A percentile compares a stretch with the other conserved stretches of the same genome.
Evolutionary conservation across 1,139 yeast genomes (phyloP).

Genomic region (Blastobotrys illinoisensis): DNA sequence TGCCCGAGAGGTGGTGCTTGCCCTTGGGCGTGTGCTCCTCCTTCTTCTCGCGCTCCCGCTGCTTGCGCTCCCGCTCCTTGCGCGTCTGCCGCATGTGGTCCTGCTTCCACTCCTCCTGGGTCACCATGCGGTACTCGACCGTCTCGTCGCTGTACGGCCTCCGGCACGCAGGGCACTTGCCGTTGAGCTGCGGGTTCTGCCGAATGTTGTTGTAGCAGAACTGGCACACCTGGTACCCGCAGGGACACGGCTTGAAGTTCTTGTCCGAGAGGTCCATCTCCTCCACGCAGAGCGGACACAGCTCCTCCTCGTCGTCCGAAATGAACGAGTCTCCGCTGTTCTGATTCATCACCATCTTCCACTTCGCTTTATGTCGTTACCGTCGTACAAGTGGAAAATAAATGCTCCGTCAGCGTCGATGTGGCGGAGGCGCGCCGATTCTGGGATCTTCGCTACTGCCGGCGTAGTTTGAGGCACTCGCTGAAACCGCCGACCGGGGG

Average conservation of each 20-base stretch:
- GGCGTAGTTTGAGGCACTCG: background rate
- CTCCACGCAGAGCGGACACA: constrained; percentile 91
- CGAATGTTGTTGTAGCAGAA: constrained; percentile 96
- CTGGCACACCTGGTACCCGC: constrained; percentile 98
- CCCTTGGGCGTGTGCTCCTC: constrained; percentile 70
- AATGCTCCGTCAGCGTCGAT: background rate
- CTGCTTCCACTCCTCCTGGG: constrained; percentile 83
- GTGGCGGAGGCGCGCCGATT: background rate
- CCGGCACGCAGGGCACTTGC: constrained; percentile 97
- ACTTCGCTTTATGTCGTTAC: background rate
- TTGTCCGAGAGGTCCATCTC: constrained; percentile 95
- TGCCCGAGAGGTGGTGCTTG: constrained; percentile 89
- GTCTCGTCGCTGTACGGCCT: constrained; percentile 88
- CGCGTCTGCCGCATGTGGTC: constrained; percentile 61
- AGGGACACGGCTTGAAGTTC: constrained; percentile 97
- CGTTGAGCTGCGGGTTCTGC: constrained; percentile 90
- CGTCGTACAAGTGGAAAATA: background rate
- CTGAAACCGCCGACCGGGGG: too few relatives aligned
- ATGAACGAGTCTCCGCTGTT: constrained; percentile 46
- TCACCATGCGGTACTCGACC: constrained; percentile 77
- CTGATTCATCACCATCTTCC: constrained; percentile 20
- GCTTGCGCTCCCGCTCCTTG: constrained; percentile 80
- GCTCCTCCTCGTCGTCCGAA: constrained; percentile 77
- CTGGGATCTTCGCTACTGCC: background rate
- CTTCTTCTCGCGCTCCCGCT: constrained; percentile 84